Conservation (phyloP, 768 basidiomycete genomes). For the Suillus subluteus region DNA sequence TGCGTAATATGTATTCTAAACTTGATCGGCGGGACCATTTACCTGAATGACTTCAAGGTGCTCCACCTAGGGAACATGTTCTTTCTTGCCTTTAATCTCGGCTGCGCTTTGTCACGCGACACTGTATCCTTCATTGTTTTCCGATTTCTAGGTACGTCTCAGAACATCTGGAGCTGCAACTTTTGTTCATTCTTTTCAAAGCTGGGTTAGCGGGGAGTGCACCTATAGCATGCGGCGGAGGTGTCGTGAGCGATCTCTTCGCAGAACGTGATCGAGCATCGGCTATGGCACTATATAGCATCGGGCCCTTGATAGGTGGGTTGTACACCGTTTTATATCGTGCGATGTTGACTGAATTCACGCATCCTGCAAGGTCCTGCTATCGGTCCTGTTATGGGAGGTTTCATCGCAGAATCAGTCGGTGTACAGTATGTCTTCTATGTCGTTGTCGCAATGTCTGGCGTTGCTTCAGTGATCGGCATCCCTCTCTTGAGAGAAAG, state of each 20-base stretch:
- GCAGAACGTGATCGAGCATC: conserved; percentile 60
- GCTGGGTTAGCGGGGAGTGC: conserved; percentile 69
- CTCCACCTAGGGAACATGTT: conserved; percentile 67
- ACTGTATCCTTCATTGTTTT: conserved; percentile 60
- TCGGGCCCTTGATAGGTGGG: conserved; percentile 65
- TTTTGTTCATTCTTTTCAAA: conserved; percentile 26
- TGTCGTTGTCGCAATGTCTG: conserved; percentile 49
- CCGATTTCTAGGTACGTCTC: conserved; percentile 65
- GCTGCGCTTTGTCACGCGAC: conserved; percentile 69
- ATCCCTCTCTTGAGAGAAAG: conserved; percentile 72
- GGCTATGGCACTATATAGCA: conserved; percentile 69
- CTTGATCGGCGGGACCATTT: not conserved
- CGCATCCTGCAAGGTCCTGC: conserved; percentile 40
- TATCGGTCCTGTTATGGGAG: conserved; percentile 66
- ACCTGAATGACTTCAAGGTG: conserved; percentile 41
- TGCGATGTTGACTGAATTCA: conserved; percentile 7
- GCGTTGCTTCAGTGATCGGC: conserved; percentile 47
- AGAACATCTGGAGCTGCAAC: not conserved
- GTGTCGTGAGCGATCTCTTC: conserved; percentile 68
- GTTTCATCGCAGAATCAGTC: conserved; percentile 61
- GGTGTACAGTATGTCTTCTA: conserved; percentile 69
- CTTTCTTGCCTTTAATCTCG: conserved; percentile 65
- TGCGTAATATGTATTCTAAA: conserved; percentile 28
- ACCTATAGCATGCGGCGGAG: conserved; percentile 67
- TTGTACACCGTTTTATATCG: not conserved